These are phyloP conservation scores for Cantharellus cinnabarinus DNA, from an alignment of 768 basidiomycete species.

Conservation along the genomic window DNA sequence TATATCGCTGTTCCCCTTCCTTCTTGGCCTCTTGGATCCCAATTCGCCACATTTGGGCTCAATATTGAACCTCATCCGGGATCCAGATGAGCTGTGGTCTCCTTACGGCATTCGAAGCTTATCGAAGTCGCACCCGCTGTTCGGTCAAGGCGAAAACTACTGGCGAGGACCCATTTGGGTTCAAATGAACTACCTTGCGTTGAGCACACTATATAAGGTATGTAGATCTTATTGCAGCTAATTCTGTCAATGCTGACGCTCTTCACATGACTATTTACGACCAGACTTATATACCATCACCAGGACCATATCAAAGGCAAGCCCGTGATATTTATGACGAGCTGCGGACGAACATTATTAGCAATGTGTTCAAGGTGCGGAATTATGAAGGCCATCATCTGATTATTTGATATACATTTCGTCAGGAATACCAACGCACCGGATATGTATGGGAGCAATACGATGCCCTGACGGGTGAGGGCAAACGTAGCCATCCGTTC, in stretches of 20 bases:
- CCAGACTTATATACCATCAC: constrained; percentile 55
- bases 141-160: constrained; percentile 86
- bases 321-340: constrained; percentile 65
- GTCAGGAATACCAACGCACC: constrained; percentile 74
- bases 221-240: constrained; percentile 4
- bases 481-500: constrained; percentile 82
- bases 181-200: constrained; percentile 87
- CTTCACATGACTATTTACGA: background rate
- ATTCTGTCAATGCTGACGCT: background rate
- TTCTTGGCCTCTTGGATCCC: constrained; percentile 58
- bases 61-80: constrained; percentile 60
- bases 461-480: constrained; percentile 64
- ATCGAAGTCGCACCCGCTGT: constrained; percentile 72
- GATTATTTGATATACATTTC: background rate
- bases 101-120: constrained; percentile 75
- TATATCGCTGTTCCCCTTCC: constrained; percentile 82
- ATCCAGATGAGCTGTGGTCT: constrained; percentile 82
- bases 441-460: constrained; percentile 99
- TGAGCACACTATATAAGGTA: constrained; percentile 62
- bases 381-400: background rate
- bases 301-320: constrained; percentile 61
- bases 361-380: constrained; percentile 54
- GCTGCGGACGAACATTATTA: constrained; percentile 60
- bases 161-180: constrained; percentile 97
- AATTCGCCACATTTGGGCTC: constrained; percentile 60